Base-by-base conservation (phyloP, 148 eudicot species). In the Silene latifolia region DNA sequence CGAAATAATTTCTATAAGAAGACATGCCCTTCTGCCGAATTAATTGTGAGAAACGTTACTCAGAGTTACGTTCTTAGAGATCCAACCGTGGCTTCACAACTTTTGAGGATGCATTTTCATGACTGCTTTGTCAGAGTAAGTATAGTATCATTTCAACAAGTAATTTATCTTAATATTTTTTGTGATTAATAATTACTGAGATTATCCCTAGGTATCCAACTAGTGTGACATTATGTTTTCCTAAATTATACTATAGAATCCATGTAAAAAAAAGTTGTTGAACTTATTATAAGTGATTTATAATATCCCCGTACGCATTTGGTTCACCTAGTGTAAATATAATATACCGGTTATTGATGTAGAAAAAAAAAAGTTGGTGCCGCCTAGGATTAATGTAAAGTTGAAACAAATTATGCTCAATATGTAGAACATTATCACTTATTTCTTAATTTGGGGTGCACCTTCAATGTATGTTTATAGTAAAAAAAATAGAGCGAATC, bases 121-220 rank as follows among this genome's bases (percentile, higher is more conserved):
- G 63, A 60, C 25, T 60, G 63, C 24, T 60, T 60, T 60, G 63
- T 60, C 6, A 60, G 63, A 21, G 63, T 60, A 8, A 20, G 63
- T 60, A 21, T 7, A 57, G 1, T 59, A n/a, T 19, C 18, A 59
- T 19, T 59, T 19, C 5, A 19, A 8, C 27, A 19, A 19, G 12
- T 19, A 17, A 15, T 18, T 56, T 56, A 2, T 56, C 21, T 17
- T 56, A 3, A 51, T 15, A n/a, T 56, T 1, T 56, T 15, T 1
- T 0, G 1, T 3, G 0, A 56, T 1, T 14, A 18, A 0, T 56
- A 13, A 18, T 56, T 18, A 5, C 29, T n/a, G 4, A 17, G 1
- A 18, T 53, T 53, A 53, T 35, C 18, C 5, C 7, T 5, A 7
- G 4, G 14, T 51, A 51, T 10, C 17, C 3, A 56, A 56, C 6